Evolutionary conservation across 257 asterid species (phyloP).

Genomic region (Euphrasia confusa): DNA sequence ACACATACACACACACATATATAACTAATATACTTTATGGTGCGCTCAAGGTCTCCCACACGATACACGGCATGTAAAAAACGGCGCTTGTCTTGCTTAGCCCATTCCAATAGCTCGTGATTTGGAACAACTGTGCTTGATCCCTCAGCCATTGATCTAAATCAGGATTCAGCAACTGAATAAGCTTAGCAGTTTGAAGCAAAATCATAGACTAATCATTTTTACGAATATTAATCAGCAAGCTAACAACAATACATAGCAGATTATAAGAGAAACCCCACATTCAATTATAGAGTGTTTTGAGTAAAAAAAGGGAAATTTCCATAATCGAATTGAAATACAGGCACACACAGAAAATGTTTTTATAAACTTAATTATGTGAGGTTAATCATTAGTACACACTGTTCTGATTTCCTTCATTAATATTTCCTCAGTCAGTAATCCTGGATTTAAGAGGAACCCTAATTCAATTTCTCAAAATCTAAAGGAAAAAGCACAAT

Average conservation of each 20-base stretch:
- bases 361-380: too few relatives aligned
- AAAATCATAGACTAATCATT: not conserved
- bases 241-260: too few relatives aligned
- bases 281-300: too few relatives aligned
- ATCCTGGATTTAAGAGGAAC: not conserved
- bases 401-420: too few relatives aligned
- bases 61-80: slow-evolving; percentile 89
- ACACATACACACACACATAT: not conserved
- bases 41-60: slow-evolving; percentile 93
- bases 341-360: too few relatives aligned
- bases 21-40: slow-evolving; percentile 62
- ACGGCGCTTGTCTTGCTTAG: slow-evolving; percentile 83
- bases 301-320: not conserved
- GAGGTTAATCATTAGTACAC: too few relatives aligned
- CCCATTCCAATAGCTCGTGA: slow-evolving; percentile 78
- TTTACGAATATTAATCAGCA: not conserved
- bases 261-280: too few relatives aligned
- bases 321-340: too few relatives aligned
- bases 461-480: slow-evolving; percentile 5
- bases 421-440: too few relatives aligned
- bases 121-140: slow-evolving; percentile 47
- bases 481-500: not conserved
- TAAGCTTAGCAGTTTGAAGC: not conserved
- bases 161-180: slow-evolving; percentile 22
- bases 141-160: slow-evolving; percentile 61